These are phyloP conservation scores for Cytospora schulzeri DNA, from an alignment of 2,329 filamentous ascomycete genomes.

Conservation along the genomic window DNA sequence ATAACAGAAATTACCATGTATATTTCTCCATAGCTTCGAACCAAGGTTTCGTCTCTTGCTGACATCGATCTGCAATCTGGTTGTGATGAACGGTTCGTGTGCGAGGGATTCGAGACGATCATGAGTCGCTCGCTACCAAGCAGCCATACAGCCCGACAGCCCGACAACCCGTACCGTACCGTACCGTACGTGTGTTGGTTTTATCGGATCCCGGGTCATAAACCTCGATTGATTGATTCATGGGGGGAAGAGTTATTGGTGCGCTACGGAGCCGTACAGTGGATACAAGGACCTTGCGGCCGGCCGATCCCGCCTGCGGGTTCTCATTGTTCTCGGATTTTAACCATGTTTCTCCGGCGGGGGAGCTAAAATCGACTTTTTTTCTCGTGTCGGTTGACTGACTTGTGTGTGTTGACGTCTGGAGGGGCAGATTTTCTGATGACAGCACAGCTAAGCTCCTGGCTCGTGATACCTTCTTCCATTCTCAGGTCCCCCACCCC, in stretches of 20 bases:
- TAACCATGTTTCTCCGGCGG: neutral
- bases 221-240: neutral
- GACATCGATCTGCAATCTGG: neutral
- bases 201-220: neutral
- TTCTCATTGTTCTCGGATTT: neutral
- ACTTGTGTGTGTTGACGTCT: neutral
- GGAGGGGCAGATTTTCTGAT: slow-evolving; percentile 15
- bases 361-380: neutral
- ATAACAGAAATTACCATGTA: too few species aligned
- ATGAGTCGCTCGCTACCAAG: neutral
- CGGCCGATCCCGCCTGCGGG: slow-evolving; percentile 1
- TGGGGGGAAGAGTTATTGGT: too few species aligned
- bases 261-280: neutral
- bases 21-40: neutral
- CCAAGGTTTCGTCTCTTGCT: neutral
- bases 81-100: neutral
- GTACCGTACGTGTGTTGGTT: neutral
- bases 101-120: neutral
- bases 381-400: neutral
- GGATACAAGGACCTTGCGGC: neutral
- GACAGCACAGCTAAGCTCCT: neutral
- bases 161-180: too few species aligned
- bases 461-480: neutral
- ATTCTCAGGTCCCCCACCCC: neutral
- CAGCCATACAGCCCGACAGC: too few species aligned